Conservation (phyloP, 139 green algal species). For the Chlamydomonas sp. region DNA sequence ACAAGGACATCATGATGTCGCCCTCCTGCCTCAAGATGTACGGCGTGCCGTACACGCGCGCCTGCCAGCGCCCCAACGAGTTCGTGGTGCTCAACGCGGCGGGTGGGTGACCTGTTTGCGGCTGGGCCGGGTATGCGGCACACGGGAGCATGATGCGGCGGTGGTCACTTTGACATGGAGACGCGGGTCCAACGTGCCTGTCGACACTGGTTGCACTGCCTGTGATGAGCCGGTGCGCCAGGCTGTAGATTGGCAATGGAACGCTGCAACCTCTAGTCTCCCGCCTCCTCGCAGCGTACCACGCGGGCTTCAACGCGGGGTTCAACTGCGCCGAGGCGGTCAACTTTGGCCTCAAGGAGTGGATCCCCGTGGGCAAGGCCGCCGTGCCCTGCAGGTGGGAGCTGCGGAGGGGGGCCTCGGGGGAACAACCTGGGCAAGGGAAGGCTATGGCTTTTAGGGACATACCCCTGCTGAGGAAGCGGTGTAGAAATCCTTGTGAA, state of each 20-base stretch:
- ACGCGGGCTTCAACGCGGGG: conserved; percentile 83
- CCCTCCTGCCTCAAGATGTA: conserved; percentile 57
- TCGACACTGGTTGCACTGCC: no score
- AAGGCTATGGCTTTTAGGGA: no score
- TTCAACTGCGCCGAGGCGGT: conserved; percentile 92
- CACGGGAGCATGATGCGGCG: neutral
- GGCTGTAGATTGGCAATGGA: no score
- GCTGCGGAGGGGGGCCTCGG: no score
- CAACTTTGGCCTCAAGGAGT: conserved; percentile 81
- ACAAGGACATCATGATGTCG: conserved; percentile 80
- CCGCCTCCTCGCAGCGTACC: conserved; percentile 58
- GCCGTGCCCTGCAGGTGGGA: conserved; percentile 56
- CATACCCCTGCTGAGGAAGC: no score
- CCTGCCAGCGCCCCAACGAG: conserved; percentile 78
- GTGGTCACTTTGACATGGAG: neutral
- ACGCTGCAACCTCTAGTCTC: neutral
- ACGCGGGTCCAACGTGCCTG: neutral
- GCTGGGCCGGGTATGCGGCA: neutral
- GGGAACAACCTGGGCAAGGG: no score
- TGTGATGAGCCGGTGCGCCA: neutral
- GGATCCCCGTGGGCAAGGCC: conserved; percentile 63
- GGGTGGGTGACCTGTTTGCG: neutral
- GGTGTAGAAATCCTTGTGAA: no score
- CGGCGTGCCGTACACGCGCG: conserved; percentile 61
- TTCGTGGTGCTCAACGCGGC: conserved; percentile 89